Percentiles rank a stretch among this genome's conserved stretches.
phyloP scores from a whole-genome alignment of 768 basidiomycete species.

The Lactarius deliciosus region DNA sequence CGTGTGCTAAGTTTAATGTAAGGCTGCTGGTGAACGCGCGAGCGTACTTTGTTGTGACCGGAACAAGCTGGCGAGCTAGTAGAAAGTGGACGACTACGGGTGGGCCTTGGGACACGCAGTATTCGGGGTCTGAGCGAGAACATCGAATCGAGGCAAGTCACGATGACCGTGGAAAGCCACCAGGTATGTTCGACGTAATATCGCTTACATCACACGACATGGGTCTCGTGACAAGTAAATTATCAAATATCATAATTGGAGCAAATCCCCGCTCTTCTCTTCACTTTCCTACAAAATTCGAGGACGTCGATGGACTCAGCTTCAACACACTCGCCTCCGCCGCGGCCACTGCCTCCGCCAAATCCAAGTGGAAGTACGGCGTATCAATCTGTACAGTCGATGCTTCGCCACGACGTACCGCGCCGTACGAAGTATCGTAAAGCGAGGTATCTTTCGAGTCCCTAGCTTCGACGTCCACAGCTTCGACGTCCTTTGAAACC shows the following conservation, averaged over 20 bases:
- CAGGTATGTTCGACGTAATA: neutral
- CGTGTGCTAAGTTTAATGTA: neutral
- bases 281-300: neutral
- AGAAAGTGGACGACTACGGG: slow-evolving; percentile 10
- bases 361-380: slow-evolving; percentile 83
- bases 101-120: neutral
- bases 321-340: slow-evolving; percentile 31
- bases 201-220: neutral
- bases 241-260: neutral
- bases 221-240: neutral
- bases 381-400: slow-evolving; percentile 52
- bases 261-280: neutral
- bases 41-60: slow-evolving; percentile 30
- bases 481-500: slow-evolving; percentile 27
- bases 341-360: slow-evolving; percentile 35
- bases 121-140: neutral
- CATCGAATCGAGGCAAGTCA: neutral
- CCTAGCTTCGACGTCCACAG: slow-evolving; percentile 6
- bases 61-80: slow-evolving; percentile 8
- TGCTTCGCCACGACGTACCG: slow-evolving; percentile 19
- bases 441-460: neutral
- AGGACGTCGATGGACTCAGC: neutral
- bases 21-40: neutral
- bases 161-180: neutral
- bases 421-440: slow-evolving; percentile 23